Base-by-base conservation (phyloP, 108 stramenopile species). In the Nitzschia putrida region DNA sequence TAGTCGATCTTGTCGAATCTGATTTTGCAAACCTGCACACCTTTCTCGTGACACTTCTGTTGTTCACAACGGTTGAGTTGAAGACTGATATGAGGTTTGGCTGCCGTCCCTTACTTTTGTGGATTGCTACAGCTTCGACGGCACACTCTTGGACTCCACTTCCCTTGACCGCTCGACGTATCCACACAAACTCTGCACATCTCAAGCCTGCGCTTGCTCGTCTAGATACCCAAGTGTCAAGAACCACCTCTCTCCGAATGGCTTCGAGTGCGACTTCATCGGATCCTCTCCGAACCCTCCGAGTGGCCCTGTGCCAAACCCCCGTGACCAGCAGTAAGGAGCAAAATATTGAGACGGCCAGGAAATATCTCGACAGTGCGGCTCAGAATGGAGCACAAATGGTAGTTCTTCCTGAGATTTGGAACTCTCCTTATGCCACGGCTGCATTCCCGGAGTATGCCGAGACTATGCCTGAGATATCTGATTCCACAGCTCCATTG, bases 361-460 rank as follows among this genome's bases (percentile, higher is more conserved):
- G 57, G 25, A 64, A 67, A 4, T 95, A 80, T 55, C 61, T 99
- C 39, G 14, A 57, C n/a, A 44, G 80, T n/a, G 96, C 97, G 37
- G 71, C 73, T 2, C 72, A 74, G 14, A 66, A 78, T 14, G 96
- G 95, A 12, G 96, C 96, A 5, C 53, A 83, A 38, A 54, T 97
- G 16, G 89, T 86, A 24, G 94, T 95, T 24, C 74, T 98, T 8
- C 98, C 99, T 0, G 99, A 99, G 76, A 91, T 97, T 66, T 99
- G 97, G 97, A 99, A 99, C 73, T 79, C 86, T 45, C 98, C 99
- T 4, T 99, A 99, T 72, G 96, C 96, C 45, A 97, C 97, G 14
- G 64, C 87, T 0, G 93, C 95, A 2, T 99, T 99, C 84, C 88
- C 88, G 8, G 87, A 87, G 22, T 98, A 97, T 79, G 97, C 98